Evolutionary conservation across 768 basidiomycete species (phyloP), one percentile per base, ranked within the genome.

Genomic region (Tremella fuciformis): DNA sequence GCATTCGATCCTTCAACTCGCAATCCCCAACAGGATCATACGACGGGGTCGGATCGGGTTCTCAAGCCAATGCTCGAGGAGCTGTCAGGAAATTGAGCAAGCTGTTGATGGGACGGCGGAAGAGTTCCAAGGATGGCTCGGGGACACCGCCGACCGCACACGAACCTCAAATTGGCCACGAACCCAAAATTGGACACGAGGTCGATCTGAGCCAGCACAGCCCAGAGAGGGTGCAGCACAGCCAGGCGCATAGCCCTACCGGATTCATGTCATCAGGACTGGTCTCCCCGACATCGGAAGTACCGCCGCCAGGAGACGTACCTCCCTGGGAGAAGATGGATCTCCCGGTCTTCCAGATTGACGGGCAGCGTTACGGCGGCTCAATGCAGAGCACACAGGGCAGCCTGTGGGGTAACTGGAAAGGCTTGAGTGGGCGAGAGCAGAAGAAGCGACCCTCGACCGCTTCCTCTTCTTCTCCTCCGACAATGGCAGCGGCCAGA

Each of bases 291-390:
- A 18, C 42, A 8, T n/a, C n/a, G 6, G 42, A 46, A 46, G 42
- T 46, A 8, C n/a, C 42, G 7, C 50, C 50, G 21, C 29, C 29
- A 11, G 60, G 44, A 16, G 73, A 75, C 13, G 63, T 74, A 2
- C 73, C 76, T 7, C 75, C 75, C 1, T 78, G 77, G 77, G 77
- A 78, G 42, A 50, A 63, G 16, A 25, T 78, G 11, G 67, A 77
- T 37, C 58, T 78, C 19, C 77, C 77, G 0, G 52, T 68, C 2
- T 78, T 76, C 53, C 62, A 74, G 49, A 59, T 77, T 19, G 73
- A 76, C 41, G 74, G 72, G 4, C 57, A 73, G 55, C 50, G 63
- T 13, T 71, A 65, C 51, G 73, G 72, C 1, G 16, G 56, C 13
- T 11, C 54, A 46, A 15, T 21, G 21, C 40, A 19, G 16, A 52